phyloP scores from a whole-genome alignment of 2,329 filamentous ascomycete genomes.

The Phaeosphaeriaceae sp. region DNA sequence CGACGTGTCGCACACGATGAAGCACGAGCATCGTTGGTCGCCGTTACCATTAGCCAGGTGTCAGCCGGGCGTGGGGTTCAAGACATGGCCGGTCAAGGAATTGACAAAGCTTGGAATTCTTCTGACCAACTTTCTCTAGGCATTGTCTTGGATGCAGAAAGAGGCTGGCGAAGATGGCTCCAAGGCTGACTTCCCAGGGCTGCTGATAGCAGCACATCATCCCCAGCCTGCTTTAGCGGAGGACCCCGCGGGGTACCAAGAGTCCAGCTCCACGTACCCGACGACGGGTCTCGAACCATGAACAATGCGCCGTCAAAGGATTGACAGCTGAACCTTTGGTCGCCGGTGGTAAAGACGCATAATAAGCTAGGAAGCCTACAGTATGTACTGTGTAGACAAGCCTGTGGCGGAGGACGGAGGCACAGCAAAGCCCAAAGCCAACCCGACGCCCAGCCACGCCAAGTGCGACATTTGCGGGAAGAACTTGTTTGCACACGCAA shows the following conservation, averaged over 20 bases:
- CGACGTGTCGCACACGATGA: neutral
- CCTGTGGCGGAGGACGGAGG: conserved; percentile 30
- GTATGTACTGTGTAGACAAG: conserved; percentile 32
- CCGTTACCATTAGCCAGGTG: conserved; percentile 12
- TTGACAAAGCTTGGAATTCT: conserved; percentile 16
- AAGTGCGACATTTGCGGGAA: conserved; percentile 27
- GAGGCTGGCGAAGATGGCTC: conserved; percentile 9
- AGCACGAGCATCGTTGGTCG: neutral
- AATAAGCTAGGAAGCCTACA: conserved; percentile 14
- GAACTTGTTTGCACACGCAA: conserved; percentile 11
- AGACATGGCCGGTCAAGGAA: conserved; percentile 8
- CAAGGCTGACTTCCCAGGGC: conserved; percentile 9
- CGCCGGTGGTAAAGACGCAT: neutral
- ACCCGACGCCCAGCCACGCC: conserved; percentile 37
- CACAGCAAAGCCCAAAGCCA: conserved; percentile 29
- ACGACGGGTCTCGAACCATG: conserved; percentile 3
- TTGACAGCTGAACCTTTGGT: neutral
- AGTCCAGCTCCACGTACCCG: neutral
- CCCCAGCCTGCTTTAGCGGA: conserved; percentile 12
- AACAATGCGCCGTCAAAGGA: neutral
- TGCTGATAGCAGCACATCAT: conserved; percentile 16
- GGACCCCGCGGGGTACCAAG: neutral
- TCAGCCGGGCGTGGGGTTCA: conserved; percentile 19
- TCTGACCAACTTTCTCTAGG: conserved; percentile 15
- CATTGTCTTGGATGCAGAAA: conserved; percentile 11